Percentiles rank a stretch among this genome's conserved stretches.
Conservation (phyloP, 192 early-diverging fungal species). For the Mortierella hygrophila region DNA sequence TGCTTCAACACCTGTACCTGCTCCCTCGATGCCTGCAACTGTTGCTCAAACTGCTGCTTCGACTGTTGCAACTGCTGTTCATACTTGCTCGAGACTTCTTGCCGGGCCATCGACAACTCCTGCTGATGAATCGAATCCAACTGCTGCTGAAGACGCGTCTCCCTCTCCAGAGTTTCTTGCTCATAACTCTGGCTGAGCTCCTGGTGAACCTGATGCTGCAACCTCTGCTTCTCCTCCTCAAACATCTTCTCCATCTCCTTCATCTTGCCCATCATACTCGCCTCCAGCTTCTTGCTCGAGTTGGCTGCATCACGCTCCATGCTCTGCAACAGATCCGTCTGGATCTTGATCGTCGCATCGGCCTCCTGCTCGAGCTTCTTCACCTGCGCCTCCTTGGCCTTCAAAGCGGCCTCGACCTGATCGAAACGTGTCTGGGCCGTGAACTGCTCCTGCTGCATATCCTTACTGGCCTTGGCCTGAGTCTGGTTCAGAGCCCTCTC, state of each 20-base stretch:
- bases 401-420: conserved; percentile 37
- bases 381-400: conserved; percentile 49
- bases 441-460: conserved; percentile 45
- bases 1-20: conserved; percentile 29
- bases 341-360: conserved; percentile 53
- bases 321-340: conserved; percentile 49
- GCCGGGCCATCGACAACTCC: conserved; percentile 32
- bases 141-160: conserved; percentile 38
- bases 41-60: conserved; percentile 26
- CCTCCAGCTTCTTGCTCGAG: conserved; percentile 36
- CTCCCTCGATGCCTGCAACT: conserved; percentile 3
- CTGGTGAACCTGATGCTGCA: conserved; percentile 26
- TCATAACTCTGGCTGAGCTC: conserved; percentile 22
- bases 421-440: conserved; percentile 37
- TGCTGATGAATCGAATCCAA: conserved; percentile 50
- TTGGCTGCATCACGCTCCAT: conserved; percentile 54
- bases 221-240: conserved; percentile 33
- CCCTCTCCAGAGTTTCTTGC: conserved; percentile 24
- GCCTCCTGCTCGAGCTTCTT: conserved; percentile 49
- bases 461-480: conserved; percentile 21
- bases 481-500: conserved; percentile 25
- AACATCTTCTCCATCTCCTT: conserved; percentile 41
- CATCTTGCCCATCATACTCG: conserved; percentile 28
- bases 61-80: conserved; percentile 36
- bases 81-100: conserved; percentile 20